These are phyloP conservation scores for Suillus hirtellus DNA, from an alignment of 768 basidiomycete genomes.

Conservation along the genomic window DNA sequence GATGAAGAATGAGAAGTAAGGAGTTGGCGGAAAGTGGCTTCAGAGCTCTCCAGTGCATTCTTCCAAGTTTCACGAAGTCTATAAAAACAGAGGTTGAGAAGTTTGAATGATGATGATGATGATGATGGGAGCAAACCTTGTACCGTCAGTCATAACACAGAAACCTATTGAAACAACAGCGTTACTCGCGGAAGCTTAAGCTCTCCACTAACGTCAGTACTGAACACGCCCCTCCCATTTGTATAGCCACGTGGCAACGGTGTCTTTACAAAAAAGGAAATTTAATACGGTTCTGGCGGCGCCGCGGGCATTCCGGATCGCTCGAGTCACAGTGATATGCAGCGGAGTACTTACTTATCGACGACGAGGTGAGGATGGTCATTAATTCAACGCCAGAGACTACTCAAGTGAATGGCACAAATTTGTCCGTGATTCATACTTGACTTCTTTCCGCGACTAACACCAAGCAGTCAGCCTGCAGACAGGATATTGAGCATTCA, in stretches of 20 bases:
- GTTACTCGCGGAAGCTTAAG: background rate
- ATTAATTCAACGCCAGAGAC: background rate
- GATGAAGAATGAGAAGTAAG: conserved; percentile 66
- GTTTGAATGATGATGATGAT: background rate
- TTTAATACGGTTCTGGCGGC: background rate
- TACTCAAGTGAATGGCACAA: background rate
- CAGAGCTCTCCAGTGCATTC: conserved; percentile 70
- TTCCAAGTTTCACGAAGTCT: conserved; percentile 87
- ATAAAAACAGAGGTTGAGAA: background rate
- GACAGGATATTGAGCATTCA: conserved; percentile 84
- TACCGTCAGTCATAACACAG: conserved; percentile 56
- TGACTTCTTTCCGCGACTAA: background rate
- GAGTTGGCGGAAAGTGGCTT: conserved; percentile 75
- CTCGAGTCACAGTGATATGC: background rate
- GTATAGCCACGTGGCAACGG: conserved; percentile 8
- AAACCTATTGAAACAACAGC: conserved; percentile 1
- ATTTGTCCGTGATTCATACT: background rate
- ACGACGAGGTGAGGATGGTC: background rate
- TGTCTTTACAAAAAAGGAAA: conserved; percentile 1
- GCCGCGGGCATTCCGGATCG: background rate
- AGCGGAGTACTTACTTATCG: too few species aligned
- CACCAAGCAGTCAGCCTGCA: background rate
- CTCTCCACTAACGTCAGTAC: background rate
- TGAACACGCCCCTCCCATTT: conserved; percentile 7
- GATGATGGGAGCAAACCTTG: conserved; percentile 39